These are phyloP conservation scores for Vaccinium macrocarpon DNA, from an alignment of 148 eudicot species.

Conservation along the genomic window DNA sequence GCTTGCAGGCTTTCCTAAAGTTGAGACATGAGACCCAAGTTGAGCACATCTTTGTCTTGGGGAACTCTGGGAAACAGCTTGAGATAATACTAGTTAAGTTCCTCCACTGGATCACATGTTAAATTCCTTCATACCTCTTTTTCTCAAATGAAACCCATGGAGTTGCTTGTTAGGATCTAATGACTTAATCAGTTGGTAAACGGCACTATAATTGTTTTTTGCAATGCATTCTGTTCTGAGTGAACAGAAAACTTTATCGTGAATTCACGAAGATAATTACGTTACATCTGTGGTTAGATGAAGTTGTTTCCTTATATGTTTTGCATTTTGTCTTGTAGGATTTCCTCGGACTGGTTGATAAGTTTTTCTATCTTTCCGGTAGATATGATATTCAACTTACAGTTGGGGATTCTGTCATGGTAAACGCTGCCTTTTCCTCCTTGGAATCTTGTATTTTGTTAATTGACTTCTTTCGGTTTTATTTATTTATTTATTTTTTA, in stretches of 20 bases:
- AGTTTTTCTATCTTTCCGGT: slow-evolving; percentile 82
- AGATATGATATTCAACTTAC: slow-evolving; percentile 18
- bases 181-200: neutral
- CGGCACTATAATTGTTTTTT: neutral
- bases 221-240: neutral
- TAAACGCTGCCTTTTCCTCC: neutral
- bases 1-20: slow-evolving; percentile 69
- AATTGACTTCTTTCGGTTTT: neutral
- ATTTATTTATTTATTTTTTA: too few species aligned
- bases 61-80: slow-evolving; percentile 58
- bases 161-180: neutral
- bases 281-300: neutral
- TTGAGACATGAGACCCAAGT: slow-evolving; percentile 78
- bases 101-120: slow-evolving; percentile 1
- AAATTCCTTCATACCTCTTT: neutral
- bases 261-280: neutral
- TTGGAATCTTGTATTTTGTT: neutral
- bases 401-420: slow-evolving; percentile 9
- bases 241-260: neutral
- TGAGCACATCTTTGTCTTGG: slow-evolving; percentile 80
- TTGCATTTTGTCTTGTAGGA: slow-evolving; percentile 48
- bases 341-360: slow-evolving; percentile 94
- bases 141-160: neutral
- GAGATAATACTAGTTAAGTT: slow-evolving; percentile 63
- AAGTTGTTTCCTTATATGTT: neutral